phyloP scores from a whole-genome alignment of 164 flowering plant genomes.

The Kalanchoe fedtschenkoi region DNA sequence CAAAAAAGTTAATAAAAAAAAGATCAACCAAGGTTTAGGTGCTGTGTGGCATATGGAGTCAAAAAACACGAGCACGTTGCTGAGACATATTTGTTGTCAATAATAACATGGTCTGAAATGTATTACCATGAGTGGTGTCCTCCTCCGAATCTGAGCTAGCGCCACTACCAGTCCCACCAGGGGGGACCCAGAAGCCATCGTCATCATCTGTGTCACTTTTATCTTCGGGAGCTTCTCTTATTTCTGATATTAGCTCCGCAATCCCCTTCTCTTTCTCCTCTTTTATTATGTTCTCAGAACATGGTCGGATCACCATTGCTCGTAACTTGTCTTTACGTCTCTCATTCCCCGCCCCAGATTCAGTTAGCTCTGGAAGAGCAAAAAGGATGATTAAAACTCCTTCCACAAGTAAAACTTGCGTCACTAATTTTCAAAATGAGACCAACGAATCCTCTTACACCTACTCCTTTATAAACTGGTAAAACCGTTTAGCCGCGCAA shows the following conservation, averaged over 20 bases:
- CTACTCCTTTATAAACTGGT: too few species aligned
- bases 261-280: conserved; percentile 16
- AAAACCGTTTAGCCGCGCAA: too few species aligned
- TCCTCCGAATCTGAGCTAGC: conserved; percentile 41
- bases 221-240: conserved; percentile 15
- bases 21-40: background rate
- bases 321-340: conserved; percentile 16
- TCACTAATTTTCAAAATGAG: background rate
- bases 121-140: conserved; percentile 26
- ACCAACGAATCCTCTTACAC: background rate
- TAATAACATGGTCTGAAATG: background rate
- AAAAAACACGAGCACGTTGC: background rate
- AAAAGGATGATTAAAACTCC: background rate
- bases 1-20: background rate
- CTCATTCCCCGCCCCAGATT: conserved; percentile 13
- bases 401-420: background rate
- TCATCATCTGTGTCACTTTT: conserved; percentile 42
- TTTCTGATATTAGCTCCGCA: conserved; percentile 14
- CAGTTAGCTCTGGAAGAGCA: conserved; percentile 1
- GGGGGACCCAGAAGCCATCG: conserved; percentile 75
- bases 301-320: background rate
- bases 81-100: background rate
- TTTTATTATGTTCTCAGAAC: conserved; percentile 18
- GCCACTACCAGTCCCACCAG: conserved; percentile 75
- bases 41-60: background rate